Base-by-base conservation (phyloP, 176 grass and related monocot species). In the Cenchrus purpureus region DNA sequence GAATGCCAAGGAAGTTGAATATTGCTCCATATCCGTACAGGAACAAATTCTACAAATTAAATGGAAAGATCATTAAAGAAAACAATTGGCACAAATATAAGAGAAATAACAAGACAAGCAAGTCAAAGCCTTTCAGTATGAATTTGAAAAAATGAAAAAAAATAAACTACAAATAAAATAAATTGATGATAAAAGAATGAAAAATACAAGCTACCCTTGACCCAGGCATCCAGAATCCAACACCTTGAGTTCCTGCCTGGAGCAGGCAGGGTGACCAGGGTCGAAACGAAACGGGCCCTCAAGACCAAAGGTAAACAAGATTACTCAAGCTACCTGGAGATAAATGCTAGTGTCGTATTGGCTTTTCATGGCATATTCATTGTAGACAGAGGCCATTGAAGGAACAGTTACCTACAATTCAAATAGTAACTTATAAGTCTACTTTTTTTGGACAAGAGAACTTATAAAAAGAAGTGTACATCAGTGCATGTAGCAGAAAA, bases 321-420 rank as follows among this genome's bases (percentile, higher is more conserved):
- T 73, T 74, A 79, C 3, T 73, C 11, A 52, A 42, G 2, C 61
- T 79, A 99, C 97, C 97, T 99, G 97, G 71, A 99, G 97, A 90
- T 99, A 99, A 68, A 99, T 99, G 75, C 93, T 99, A n/a, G 97
- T 99, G 51, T 99, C 97, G 22, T 94, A 97, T 87, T 99, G 97
- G 74, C 97, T 99, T 89, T 99, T 99, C 76, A 99, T 87, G 69
- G 97, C 97, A 87, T 96, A 96, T 81, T 99, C 97, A 82, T 99
- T 99, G 88, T 89, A 99, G 81, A 99, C 97, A 66, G 97, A 99
- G 57, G 97, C 97, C 83, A 99, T 20, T 81, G 97, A 95, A 79
- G 97, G 97, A 77, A 99, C 97, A 83, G 93, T 99, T 85, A 99
- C 88, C 97, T 99, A 80, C 10, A 83, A 46, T 68, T 58, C 42